Conservation (phyloP, 768 basidiomycete species). For the Boletus tomentosulus region DNA sequence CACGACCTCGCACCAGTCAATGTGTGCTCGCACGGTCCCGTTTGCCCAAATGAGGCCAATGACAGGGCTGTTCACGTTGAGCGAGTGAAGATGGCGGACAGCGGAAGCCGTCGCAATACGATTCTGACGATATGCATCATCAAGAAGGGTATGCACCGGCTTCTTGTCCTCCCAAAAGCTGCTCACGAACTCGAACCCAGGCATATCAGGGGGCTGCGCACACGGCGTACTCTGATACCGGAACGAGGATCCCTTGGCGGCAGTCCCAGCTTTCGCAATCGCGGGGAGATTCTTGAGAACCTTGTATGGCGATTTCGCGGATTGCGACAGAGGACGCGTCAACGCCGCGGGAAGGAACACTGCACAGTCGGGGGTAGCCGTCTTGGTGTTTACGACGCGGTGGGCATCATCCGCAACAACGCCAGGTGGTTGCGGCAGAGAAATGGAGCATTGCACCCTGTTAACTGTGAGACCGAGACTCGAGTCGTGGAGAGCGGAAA, state of each 20-base stretch:
- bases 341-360: conserved; percentile 41
- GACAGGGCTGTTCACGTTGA: conserved; percentile 43
- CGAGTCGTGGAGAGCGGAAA: background rate
- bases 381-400: conserved; percentile 44
- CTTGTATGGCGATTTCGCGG: conserved; percentile 45
- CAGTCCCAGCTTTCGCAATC: conserved; percentile 35
- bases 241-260: conserved; percentile 44
- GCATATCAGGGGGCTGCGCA: conserved; percentile 41
- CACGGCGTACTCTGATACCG: conserved; percentile 50
- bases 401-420: conserved; percentile 23
- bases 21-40: conserved; percentile 48
- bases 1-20: conserved; percentile 47
- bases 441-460: conserved; percentile 47
- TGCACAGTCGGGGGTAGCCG: conserved; percentile 46
- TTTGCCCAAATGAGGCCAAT: conserved; percentile 54
- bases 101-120: conserved; percentile 51
- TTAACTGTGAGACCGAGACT: conserved; percentile 1
- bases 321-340: conserved; percentile 40
- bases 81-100: conserved; percentile 46
- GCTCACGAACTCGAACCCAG: conserved; percentile 51
- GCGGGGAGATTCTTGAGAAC: conserved; percentile 38
- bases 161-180: conserved; percentile 62
- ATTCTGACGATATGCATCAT: conserved; percentile 56
- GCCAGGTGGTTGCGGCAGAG: conserved; percentile 43
- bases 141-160: conserved; percentile 43